Percentiles rank a stretch among this genome's conserved stretches.
Evolutionary conservation across 1,284 basidiomycete genomes (phyloP).

Genomic region (Pisolithus thermaeus): DNA sequence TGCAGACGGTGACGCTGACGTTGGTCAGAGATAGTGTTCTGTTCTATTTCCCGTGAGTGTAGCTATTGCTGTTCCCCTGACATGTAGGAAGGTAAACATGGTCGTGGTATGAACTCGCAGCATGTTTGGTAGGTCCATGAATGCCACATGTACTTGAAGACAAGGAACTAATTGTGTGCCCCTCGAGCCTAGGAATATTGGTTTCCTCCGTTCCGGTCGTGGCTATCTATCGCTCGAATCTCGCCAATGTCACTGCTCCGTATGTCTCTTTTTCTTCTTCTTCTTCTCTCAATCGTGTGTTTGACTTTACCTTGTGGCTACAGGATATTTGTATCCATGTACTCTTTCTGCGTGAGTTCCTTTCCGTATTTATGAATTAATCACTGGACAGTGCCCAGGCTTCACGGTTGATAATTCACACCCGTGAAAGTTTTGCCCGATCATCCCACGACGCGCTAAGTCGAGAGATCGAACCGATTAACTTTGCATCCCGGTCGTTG

Average conservation of each 20-base stretch:
- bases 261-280: background rate
- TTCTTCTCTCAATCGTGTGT: background rate
- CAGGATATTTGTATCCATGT: background rate
- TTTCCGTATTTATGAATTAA: background rate
- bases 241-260: background rate
- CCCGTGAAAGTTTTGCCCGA: background rate
- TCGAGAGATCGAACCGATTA: too few species aligned
- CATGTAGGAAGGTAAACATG: background rate
- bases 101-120: background rate
- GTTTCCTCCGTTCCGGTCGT: background rate
- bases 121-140: background rate
- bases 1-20: background rate
- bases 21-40: slow-evolving; percentile 12
- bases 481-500: background rate
- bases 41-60: slow-evolving; percentile 18
- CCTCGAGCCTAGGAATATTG: background rate
- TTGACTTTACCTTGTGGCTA: background rate
- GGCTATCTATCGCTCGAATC: background rate
- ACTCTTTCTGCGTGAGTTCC: too few species aligned
- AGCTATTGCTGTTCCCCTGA: background rate
- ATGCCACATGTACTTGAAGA: too few species aligned
- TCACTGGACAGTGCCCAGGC: background rate
- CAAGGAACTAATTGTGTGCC: background rate
- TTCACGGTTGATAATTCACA: background rate
- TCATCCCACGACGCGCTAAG: too few species aligned